Percentiles rank a stretch among this genome's conserved stretches.
Evolutionary conservation across 306 rosid species (phyloP).

Genomic region (Cicer bijugum): DNA sequence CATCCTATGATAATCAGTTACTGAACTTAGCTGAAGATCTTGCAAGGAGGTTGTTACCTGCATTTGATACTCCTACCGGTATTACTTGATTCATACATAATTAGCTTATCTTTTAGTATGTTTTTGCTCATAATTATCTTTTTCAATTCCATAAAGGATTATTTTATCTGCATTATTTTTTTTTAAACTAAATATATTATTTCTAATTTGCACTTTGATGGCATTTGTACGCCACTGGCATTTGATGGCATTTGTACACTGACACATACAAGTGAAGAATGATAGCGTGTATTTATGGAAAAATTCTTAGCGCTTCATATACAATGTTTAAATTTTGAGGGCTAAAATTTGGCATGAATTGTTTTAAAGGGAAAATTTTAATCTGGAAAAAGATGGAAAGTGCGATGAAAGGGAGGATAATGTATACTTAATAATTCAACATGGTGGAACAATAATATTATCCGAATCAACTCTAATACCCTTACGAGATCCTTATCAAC

Average conservation of each 20-base stretch:
- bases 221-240: slow-evolving; percentile 21
- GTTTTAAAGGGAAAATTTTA: neutral
- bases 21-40: slow-evolving; percentile 91
- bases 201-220: slow-evolving; percentile 34
- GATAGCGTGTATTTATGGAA: neutral
- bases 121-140: slow-evolving; percentile 20
- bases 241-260: slow-evolving; percentile 29
- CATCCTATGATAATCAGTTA: slow-evolving; percentile 76
- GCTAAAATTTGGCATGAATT: slow-evolving; percentile 27
- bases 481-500: slow-evolving; percentile 7
- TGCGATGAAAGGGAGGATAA: slow-evolving; percentile 24
- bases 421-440: slow-evolving; percentile 4
- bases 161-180: slow-evolving; percentile 10
- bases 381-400: slow-evolving; percentile 17
- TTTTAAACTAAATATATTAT: neutral
- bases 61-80: slow-evolving; percentile 98
- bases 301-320: slow-evolving; percentile 17
- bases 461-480: slow-evolving; percentile 5
- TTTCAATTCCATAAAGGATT: slow-evolving; percentile 20
- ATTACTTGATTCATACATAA: slow-evolving; percentile 36
- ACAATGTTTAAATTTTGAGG: slow-evolving; percentile 21
- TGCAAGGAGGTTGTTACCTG: slow-evolving; percentile 88
- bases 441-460: slow-evolving; percentile 11
- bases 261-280: slow-evolving; percentile 21
- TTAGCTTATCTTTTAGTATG: slow-evolving; percentile 20